Conservation (phyloP, 345 rosid genomes). For the Barbarea vulgaris region DNA sequence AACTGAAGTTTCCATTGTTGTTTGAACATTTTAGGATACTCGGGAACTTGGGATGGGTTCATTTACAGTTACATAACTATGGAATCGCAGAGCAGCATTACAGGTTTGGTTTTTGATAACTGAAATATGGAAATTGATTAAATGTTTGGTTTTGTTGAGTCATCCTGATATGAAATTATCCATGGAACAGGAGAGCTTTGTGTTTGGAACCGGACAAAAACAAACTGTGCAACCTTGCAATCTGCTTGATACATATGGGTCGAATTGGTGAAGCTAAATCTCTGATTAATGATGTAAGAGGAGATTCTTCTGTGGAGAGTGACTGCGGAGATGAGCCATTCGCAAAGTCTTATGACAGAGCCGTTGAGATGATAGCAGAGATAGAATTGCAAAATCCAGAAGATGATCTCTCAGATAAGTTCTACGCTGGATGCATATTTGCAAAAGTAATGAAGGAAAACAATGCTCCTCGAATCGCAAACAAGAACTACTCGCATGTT, state of each 20-base stretch:
- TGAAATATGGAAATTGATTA: neutral
- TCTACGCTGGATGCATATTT: slow-evolving; percentile 35
- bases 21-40: slow-evolving; percentile 51
- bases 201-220: slow-evolving; percentile 65
- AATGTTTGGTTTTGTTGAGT: neutral
- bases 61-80: slow-evolving; percentile 66
- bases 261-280: slow-evolving; percentile 67
- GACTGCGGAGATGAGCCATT: slow-evolving; percentile 61
- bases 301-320: slow-evolving; percentile 39
- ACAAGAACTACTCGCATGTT: slow-evolving; percentile 15
- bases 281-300: slow-evolving; percentile 56
- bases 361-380: slow-evolving; percentile 54
- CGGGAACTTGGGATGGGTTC: slow-evolving; percentile 93
- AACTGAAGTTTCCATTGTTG: neutral
- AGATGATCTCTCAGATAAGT: slow-evolving; percentile 10
- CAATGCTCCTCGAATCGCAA: slow-evolving; percentile 16
- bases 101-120: slow-evolving; percentile 45
- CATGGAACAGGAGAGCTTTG: slow-evolving; percentile 59
- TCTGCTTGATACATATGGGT: slow-evolving; percentile 76
- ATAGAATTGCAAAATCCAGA: slow-evolving; percentile 38
- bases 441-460: slow-evolving; percentile 38
- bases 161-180: neutral
- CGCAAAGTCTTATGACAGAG: slow-evolving; percentile 66
- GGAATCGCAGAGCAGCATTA: slow-evolving; percentile 78
- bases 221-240: slow-evolving; percentile 74